phyloP scores from a whole-genome alignment of 1,284 basidiomycete genomes.

The Cystobasidiaceae sp. region DNA sequence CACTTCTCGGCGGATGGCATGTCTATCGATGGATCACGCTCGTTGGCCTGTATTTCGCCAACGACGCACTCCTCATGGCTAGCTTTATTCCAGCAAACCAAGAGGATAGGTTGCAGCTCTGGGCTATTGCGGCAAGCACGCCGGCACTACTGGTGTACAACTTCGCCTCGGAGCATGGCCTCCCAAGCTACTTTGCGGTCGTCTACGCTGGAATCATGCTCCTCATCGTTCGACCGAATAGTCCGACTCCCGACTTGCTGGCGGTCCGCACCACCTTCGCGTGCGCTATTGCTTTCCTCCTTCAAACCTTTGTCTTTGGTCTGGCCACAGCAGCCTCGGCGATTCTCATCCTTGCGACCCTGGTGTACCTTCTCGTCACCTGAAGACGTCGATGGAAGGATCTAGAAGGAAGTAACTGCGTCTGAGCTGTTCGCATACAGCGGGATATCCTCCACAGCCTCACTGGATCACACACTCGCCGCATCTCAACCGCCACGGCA shows the following conservation, averaged over 20 bases:
- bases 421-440: too few relatives aligned
- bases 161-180: slow-evolving; percentile 3
- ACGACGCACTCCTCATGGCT: slow-evolving; percentile 21
- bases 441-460: too few relatives aligned
- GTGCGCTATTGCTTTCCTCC: neutral
- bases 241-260: neutral
- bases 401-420: too few relatives aligned
- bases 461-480: too few relatives aligned
- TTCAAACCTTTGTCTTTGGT: slow-evolving; percentile 17
- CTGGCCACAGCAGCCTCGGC: neutral
- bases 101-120: slow-evolving; percentile 1
- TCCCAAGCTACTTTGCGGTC: slow-evolving; percentile 7
- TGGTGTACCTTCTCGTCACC: neutral
- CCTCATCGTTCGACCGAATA: neutral
- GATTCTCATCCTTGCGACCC: neutral
- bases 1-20: slow-evolving; percentile 9
- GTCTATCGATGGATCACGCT: slow-evolving; percentile 23
- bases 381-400: neutral
- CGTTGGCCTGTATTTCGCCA: slow-evolving; percentile 10
- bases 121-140: neutral
- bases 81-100: slow-evolving; percentile 9
- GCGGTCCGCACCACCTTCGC: slow-evolving; percentile 13
- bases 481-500: too few relatives aligned
- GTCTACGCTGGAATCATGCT: neutral
- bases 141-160: slow-evolving; percentile 17